These are phyloP conservation scores for Orbilia oligospora DNA, from an alignment of 2,329 filamentous ascomycete species.

Conservation along the genomic window DNA sequence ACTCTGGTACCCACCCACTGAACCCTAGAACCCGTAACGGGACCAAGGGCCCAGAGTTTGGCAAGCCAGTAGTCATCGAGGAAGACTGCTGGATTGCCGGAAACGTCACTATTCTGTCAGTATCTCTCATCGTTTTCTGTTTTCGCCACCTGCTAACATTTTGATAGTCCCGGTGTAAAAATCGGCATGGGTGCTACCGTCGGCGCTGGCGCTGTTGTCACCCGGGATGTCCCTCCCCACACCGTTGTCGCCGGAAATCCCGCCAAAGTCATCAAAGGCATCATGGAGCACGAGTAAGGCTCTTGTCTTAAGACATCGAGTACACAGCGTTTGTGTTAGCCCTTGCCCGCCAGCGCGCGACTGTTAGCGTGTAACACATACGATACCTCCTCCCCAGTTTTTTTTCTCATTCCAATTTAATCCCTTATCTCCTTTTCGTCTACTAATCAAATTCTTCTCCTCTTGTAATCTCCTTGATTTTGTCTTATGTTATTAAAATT, in stretches of 20 bases:
- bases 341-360: conserved; percentile 7
- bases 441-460: background rate
- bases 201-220: conserved; percentile 72
- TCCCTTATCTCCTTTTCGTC: conserved; percentile 25
- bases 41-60: conserved; percentile 79
- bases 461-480: conserved; percentile 7
- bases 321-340: conserved; percentile 6
- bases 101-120: conserved; percentile 73
- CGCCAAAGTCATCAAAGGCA: conserved; percentile 66
- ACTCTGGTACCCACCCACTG: conserved; percentile 79
- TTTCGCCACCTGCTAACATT: conserved; percentile 14
- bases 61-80: conserved; percentile 81
- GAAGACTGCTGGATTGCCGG: conserved; percentile 78
- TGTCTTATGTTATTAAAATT: conserved; percentile 47
- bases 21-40: conserved; percentile 82
- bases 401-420: conserved; percentile 15
- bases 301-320: background rate
- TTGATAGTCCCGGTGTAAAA: conserved; percentile 69
- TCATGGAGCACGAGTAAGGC: conserved; percentile 60
- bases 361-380: conserved; percentile 18
- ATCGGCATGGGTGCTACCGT: conserved; percentile 72
- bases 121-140: background rate
- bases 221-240: conserved; percentile 69
- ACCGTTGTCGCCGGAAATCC: conserved; percentile 70
- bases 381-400: conserved; percentile 7